These are phyloP conservation scores for Apostasia ramifera DNA, from an alignment of 106 monocot species.

Conservation along the genomic window DNA sequence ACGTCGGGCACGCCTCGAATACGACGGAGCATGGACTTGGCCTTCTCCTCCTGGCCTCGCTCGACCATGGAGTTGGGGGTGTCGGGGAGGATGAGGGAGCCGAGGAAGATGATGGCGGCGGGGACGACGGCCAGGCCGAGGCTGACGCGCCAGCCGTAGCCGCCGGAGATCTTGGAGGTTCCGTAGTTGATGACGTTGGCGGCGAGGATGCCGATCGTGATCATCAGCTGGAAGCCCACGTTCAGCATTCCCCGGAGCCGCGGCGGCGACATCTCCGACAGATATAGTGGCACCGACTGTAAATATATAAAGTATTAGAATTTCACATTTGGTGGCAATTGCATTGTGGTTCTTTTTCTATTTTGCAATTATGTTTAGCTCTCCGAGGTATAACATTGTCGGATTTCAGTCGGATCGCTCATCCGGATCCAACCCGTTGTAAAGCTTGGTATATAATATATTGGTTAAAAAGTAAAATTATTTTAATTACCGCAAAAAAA, in stretches of 20 bases:
- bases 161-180: constrained; percentile 24
- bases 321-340: background rate
- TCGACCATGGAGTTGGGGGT: constrained; percentile 42
- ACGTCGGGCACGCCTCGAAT: constrained; percentile 29
- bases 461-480: background rate
- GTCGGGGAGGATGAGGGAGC: constrained; percentile 36
- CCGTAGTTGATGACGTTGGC: constrained; percentile 41
- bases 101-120: constrained; percentile 23
- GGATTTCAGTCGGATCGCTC: too few species aligned
- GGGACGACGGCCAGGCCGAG: constrained; percentile 32
- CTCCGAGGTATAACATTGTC: too few species aligned
- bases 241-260: constrained; percentile 29
- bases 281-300: constrained; percentile 38
- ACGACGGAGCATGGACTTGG: constrained; percentile 22
- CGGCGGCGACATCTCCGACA: constrained; percentile 40
- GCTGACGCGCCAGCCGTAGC: constrained; percentile 35
- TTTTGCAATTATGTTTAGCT: too few species aligned
- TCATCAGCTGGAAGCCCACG: constrained; percentile 42
- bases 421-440: background rate
- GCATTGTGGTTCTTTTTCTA: too few species aligned
- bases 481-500: too few species aligned
- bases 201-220: constrained; percentile 32
- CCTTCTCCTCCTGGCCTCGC: constrained; percentile 24
- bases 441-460: background rate
- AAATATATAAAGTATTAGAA: background rate